Evolutionary conservation across 2,329 filamentous ascomycete species (phyloP).

Genomic region (Sporothrix phasma): DNA sequence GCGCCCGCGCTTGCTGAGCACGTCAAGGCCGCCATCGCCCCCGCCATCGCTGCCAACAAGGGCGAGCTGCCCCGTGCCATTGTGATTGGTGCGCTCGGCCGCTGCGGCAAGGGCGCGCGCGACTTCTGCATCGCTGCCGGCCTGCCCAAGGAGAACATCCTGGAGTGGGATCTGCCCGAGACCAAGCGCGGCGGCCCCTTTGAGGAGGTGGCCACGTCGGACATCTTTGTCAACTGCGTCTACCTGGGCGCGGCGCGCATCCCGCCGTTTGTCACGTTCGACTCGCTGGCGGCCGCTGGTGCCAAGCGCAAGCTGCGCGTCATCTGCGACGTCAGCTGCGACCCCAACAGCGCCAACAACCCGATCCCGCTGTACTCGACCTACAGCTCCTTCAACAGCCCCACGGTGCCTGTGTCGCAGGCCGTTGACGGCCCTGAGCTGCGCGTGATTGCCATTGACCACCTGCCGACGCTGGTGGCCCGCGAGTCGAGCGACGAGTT

Average conservation of each 20-base stretch:
- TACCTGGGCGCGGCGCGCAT: conserved; percentile 62
- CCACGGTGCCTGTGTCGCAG: conserved; percentile 61
- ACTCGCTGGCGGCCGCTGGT: conserved; percentile 54
- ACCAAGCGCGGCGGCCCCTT: conserved; percentile 69
- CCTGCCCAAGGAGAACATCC: conserved; percentile 56
- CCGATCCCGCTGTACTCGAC: conserved; percentile 68
- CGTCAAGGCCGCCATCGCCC: conserved; percentile 60
- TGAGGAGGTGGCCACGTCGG: conserved; percentile 62
- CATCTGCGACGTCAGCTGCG: conserved; percentile 69
- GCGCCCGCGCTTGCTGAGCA: conserved; percentile 53
- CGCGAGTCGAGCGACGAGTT: conserved; percentile 80
- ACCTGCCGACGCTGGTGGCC: conserved; percentile 72
- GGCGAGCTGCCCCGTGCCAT: conserved; percentile 64
- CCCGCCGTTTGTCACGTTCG: conserved; percentile 67
- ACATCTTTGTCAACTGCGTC: conserved; percentile 82
- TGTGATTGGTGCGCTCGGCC: conserved; percentile 74
- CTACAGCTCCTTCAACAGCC: conserved; percentile 78
- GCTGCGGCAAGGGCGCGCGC: conserved; percentile 77
- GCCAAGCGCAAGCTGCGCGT: conserved; percentile 65
- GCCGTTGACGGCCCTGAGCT: conserved; percentile 43
- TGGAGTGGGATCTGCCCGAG: conserved; percentile 66
- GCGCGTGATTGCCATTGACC: conserved; percentile 79
- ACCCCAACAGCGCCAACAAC: conserved; percentile 57
- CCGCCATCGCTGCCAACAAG: conserved; percentile 48
- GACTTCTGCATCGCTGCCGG: conserved; percentile 69